Evolutionary conservation across 768 basidiomycete species (phyloP).

Genomic region (Ephemerocybe angulata): DNA sequence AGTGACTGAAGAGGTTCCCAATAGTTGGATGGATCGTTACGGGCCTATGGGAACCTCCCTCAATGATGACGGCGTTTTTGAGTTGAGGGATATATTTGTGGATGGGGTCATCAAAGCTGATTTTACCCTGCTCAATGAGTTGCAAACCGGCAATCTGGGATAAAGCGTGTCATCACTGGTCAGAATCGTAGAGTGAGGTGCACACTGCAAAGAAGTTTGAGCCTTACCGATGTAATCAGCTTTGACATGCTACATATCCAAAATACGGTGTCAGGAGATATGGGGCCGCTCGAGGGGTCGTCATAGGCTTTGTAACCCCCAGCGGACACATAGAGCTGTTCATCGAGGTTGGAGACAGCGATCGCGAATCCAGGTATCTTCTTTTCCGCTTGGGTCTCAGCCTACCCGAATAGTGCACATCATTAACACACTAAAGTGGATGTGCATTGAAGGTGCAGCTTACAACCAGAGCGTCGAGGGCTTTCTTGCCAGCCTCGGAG

Average conservation of each 20-base stretch:
- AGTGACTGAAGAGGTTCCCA: constrained; percentile 24
- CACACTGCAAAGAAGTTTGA: no score
- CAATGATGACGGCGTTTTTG: constrained; percentile 21
- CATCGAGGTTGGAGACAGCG: constrained; percentile 20
- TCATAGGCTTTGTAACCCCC: constrained; percentile 22
- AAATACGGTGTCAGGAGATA: constrained; percentile 24
- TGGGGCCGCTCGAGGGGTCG: constrained; percentile 21
- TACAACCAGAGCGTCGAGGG: neutral
- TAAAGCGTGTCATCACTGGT: neutral
- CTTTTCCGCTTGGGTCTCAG: constrained; percentile 7
- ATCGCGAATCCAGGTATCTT: constrained; percentile 25
- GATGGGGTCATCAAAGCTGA: constrained; percentile 27
- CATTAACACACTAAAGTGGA: neutral
- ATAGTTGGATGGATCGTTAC: constrained; percentile 19
- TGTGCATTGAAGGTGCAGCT: neutral
- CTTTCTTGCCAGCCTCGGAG: neutral
- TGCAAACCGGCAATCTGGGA: constrained; percentile 30
- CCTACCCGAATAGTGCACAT: neutral
- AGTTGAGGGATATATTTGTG: constrained; percentile 28
- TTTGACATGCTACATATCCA: constrained; percentile 35
- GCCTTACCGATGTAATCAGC: constrained; percentile 23
- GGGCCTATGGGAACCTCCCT: constrained; percentile 16
- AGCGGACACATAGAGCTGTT: constrained; percentile 22
- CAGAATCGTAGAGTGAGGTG: neutral
- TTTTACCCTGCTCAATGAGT: constrained; percentile 30